These are phyloP conservation scores for Petunia secreta DNA, from an alignment of 257 asterid species.

Conservation along the genomic window DNA sequence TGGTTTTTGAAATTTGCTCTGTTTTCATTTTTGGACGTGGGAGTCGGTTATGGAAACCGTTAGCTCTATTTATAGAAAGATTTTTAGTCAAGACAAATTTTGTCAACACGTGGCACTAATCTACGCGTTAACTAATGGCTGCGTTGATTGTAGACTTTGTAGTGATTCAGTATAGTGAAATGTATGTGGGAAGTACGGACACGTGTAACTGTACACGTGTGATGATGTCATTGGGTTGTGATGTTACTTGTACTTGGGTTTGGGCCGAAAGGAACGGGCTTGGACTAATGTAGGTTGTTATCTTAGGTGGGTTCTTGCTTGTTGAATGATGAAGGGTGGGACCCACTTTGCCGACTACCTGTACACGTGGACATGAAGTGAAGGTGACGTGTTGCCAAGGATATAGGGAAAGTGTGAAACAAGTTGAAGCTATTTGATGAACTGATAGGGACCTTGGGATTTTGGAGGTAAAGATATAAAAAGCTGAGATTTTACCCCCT, in stretches of 20 bases:
- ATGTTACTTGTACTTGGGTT: constrained; percentile 40
- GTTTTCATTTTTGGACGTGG: not conserved
- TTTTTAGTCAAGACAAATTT: not conserved
- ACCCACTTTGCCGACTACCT: constrained; percentile 24
- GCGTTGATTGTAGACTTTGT: not conserved
- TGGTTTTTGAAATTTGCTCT: not conserved
- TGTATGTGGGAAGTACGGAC: constrained; percentile 37
- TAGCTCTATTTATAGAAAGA: constrained; percentile 8
- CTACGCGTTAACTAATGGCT: constrained; percentile 6
- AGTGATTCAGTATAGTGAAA: not conserved
- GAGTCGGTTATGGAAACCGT: constrained; percentile 24
- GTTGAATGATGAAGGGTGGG: not conserved
- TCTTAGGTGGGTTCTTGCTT: not conserved
- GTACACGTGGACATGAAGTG: constrained; percentile 28
- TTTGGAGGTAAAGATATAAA: not conserved
- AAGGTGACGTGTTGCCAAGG: constrained; percentile 30
- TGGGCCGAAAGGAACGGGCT: not conserved
- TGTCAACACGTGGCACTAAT: constrained; percentile 26
- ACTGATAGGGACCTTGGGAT: constrained; percentile 6
- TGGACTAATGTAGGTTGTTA: not conserved
- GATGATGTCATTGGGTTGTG: constrained; percentile 28
- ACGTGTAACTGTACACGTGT: constrained; percentile 46
- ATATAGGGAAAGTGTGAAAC: constrained; percentile 12
- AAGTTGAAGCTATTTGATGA: constrained; percentile 9
- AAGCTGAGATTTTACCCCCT: not conserved